phyloP scores from a whole-genome alignment of 345 rosid species.

The Cardamine occulta region DNA sequence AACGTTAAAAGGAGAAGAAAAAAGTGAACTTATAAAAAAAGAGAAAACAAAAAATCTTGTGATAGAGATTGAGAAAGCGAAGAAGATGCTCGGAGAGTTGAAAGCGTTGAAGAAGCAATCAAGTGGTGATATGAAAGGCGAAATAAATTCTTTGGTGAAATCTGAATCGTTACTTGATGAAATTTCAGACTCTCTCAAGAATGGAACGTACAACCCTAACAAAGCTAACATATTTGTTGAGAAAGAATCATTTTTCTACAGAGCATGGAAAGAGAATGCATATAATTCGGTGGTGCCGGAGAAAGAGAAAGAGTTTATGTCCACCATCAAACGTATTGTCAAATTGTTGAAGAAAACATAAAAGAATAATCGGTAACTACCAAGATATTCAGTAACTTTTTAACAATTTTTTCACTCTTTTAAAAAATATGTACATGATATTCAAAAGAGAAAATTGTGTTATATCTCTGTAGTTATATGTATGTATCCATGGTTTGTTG shows the following conservation, averaged over 20 bases:
- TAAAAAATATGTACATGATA: background rate
- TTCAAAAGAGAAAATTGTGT: background rate
- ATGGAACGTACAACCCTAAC: slow-evolving; percentile 23
- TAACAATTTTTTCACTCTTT: background rate
- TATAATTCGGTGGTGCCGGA: slow-evolving; percentile 37
- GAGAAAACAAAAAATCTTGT: background rate
- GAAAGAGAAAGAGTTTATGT: slow-evolving; percentile 45
- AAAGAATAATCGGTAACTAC: background rate
- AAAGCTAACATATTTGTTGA: slow-evolving; percentile 33
- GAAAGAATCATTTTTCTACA: slow-evolving; percentile 37
- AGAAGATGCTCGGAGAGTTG: slow-evolving; percentile 37
- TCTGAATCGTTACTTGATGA: slow-evolving; percentile 39
- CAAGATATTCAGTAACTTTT: background rate
- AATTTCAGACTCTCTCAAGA: slow-evolving; percentile 29
- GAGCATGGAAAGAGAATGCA: slow-evolving; percentile 42
- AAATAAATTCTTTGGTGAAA: slow-evolving; percentile 36
- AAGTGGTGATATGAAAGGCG: slow-evolving; percentile 34
- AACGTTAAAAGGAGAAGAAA: slow-evolving; percentile 32
- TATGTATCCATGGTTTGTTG: too few relatives aligned
- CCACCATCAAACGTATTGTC: slow-evolving; percentile 30
- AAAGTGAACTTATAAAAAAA: slow-evolving; percentile 17
- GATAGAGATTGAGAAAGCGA: slow-evolving; percentile 40
- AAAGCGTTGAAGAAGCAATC: slow-evolving; percentile 31
- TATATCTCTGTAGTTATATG: too few relatives aligned
- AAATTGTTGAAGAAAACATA: slow-evolving; percentile 42